phyloP scores from a whole-genome alignment of 345 rosid species.

The Populus euphratica region DNA sequence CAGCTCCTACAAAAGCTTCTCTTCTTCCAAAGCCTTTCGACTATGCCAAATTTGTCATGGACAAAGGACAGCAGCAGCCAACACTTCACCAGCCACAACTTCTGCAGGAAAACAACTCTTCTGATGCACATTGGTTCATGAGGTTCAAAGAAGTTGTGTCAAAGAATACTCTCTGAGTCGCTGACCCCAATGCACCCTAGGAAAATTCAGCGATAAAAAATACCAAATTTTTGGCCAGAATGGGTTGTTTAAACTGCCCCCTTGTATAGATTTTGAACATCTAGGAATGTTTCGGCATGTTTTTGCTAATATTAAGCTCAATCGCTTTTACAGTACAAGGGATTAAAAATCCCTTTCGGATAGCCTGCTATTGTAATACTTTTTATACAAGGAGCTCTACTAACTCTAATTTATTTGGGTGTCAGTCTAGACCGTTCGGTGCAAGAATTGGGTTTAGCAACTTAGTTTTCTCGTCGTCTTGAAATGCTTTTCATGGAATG shows the following conservation, averaged over 20 bases:
- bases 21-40: slow-evolving; percentile 37
- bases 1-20: slow-evolving; percentile 41
- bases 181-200: not conserved
- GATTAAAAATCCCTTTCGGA: not conserved
- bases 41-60: slow-evolving; percentile 43
- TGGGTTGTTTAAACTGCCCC: not conserved
- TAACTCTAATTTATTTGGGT: not conserved
- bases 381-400: not conserved
- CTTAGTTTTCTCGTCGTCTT: not conserved
- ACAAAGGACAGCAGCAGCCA: slow-evolving; percentile 38
- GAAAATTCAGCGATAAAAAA: not conserved
- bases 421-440: not conserved
- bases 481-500: not conserved
- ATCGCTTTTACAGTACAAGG: not conserved
- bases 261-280: not conserved
- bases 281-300: not conserved
- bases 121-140: slow-evolving; percentile 72
- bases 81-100: slow-evolving; percentile 17
- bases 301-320: not conserved
- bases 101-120: slow-evolving; percentile 36
- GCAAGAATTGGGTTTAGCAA: not conserved
- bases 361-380: not conserved
- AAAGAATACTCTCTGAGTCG: slow-evolving; percentile 49
- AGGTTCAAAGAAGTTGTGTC: slow-evolving; percentile 64
- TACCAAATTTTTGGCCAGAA: slow-evolving; percentile 11